These are phyloP conservation scores for Pseudogymnoascus sp. DNA, from an alignment of 2,329 filamentous ascomycete species.

Conservation along the genomic window DNA sequence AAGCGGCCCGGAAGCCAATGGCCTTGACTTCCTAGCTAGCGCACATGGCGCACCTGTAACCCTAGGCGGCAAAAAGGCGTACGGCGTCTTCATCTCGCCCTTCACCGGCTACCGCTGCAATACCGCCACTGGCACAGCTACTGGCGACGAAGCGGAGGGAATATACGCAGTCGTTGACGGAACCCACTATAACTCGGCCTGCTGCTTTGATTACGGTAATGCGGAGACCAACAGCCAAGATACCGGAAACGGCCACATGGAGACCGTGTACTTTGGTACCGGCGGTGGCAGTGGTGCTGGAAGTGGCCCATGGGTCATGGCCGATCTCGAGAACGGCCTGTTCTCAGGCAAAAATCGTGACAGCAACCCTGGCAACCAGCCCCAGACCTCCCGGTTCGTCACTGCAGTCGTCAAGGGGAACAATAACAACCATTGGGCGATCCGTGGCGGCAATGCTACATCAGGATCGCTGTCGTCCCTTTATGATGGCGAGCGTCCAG, in stretches of 20 bases:
- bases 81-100: constrained; percentile 55
- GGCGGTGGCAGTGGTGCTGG: constrained; percentile 45
- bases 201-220: constrained; percentile 47
- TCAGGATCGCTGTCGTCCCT: constrained; percentile 46
- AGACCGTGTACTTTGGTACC: constrained; percentile 55
- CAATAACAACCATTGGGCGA: constrained; percentile 43
- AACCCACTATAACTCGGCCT: constrained; percentile 49
- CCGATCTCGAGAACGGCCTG: constrained; percentile 55
- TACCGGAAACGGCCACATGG: constrained; percentile 57
- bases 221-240: constrained; percentile 42
- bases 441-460: constrained; percentile 48
- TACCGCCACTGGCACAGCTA: constrained; percentile 43
- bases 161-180: constrained; percentile 55
- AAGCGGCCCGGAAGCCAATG: constrained; percentile 46
- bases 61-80: constrained; percentile 52
- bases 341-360: constrained; percentile 44
- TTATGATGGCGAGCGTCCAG: constrained; percentile 47
- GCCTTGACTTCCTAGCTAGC: constrained; percentile 52
- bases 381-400: constrained; percentile 44
- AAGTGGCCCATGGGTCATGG: constrained; percentile 56
- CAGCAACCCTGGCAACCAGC: constrained; percentile 43
- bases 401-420: constrained; percentile 47
- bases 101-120: constrained; percentile 59
- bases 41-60: constrained; percentile 55
- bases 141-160: constrained; percentile 47